Base-by-base conservation (phyloP, 768 basidiomycete genomes). In the Hygrophorus russula region DNA sequence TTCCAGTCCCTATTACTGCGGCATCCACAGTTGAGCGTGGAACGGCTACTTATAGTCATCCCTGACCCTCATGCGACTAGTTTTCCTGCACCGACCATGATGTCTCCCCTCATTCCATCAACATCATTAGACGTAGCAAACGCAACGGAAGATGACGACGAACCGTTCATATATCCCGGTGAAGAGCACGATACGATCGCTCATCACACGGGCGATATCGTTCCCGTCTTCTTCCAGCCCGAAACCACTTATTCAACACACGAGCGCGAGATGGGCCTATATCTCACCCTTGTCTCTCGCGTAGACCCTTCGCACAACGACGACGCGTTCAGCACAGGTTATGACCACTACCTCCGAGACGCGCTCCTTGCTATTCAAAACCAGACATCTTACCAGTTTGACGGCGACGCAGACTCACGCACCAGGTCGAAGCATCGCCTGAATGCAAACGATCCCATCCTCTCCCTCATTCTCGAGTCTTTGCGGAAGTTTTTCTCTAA, bases 401-500 rank as follows among this genome's bases (percentile, higher is more conserved):
- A 74, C 20, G 60, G 55, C 11, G 61, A 71, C 39, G 49, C 52
- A 24, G 65, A 70, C 39, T 52, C 64, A 31, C 57, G 66, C 24
- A 63, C 64, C 19, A 70, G 68, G 51, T 56, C 64, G 44, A 83
- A 84, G 53, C 90, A 94, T 56, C 71, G 73, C n/a, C 65, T 96
- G 24, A 80, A 82, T 49, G 73, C 82, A 44, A 77, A 79, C 48
- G 90, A 93, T 52, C 76, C 83, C 8, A 65, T 94, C 7, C 65
- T 93, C 14, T 74, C 78, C 2, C 63, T 73, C 18, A 55, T 94
- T 39, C 71, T 96, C 36, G 78, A 82, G 41, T 73, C 73, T 24
- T 58, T 94, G 28, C 65, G 83, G 41, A 69, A 67, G 46, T 94
- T 97, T 70, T 88, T 96, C 60, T 74, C 76, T 11, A 90, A 94